Evolutionary conservation across 2,329 filamentous ascomycete genomes (phyloP), one percentile per base, ranked within the genome.

Genomic region (Hypomyces perniciosus): DNA sequence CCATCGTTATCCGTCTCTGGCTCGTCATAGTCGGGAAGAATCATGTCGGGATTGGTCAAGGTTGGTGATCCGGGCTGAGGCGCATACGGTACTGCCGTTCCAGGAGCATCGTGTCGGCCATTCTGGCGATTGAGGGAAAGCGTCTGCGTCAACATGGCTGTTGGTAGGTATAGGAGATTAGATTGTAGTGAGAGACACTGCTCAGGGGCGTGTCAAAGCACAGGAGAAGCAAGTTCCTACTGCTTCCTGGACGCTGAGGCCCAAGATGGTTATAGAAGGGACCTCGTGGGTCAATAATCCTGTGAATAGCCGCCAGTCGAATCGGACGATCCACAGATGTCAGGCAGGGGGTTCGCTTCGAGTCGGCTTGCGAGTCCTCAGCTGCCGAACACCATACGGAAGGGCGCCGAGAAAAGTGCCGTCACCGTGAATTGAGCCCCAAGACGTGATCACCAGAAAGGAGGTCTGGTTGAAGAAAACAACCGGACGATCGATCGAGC

Each of bases 1-100:
- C 70, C 68, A 61, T 73, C 63, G 65, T 80, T 70, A 63, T 76
- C 72, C 65, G 76, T 73, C 63, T 78, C 69, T 65, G 79, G 65
- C 66, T 76, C 77, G 57, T 83, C 80, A 62, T 85, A 83, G 65
- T 86, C 84, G 54, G 91, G 91, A 47, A 96, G 74, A 61, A 96
- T 95, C 89, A 96, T 91, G 67, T 95, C 91, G 47, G 90, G 90
- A 68, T 96, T 95, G 50, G 90, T 95, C 62, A 96, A 74, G 2
- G 91, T 95, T 43, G 91, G 91, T 53, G 89, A 95, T 9, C 82
- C 83, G 56, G 86, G 84, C 52, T 76, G 69, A 41, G 75, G 64
- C 13, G 72, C 68, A 59, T 78, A 76, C 34, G 68, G 64, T 56
- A 66, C 54, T 34, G 57, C 56, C 43, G 61, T 56, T 50, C 55